Evolutionary conservation across 495 filamentous ascomycete genomes (phyloP).

Genomic region (Opeltia flavorubescens): DNA sequence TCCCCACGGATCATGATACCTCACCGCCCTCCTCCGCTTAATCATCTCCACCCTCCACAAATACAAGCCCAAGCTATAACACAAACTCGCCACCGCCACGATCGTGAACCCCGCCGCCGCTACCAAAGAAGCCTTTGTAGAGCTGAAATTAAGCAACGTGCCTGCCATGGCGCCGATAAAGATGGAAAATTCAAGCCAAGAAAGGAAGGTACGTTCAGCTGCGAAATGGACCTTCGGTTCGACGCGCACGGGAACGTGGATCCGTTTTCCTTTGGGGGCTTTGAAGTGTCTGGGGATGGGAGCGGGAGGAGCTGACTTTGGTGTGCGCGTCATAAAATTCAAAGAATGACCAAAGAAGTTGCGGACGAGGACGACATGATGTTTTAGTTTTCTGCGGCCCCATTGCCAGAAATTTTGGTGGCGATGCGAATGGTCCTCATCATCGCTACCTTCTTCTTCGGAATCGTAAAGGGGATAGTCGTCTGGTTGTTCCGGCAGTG

Average conservation of each 20-base stretch:
- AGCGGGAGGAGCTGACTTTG: conserved; percentile 41
- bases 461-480: conserved; percentile 88
- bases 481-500: conserved; percentile 37
- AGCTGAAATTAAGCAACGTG: conserved; percentile 79
- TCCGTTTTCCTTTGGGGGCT: conserved; percentile 31
- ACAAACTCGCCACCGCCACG: conserved; percentile 55
- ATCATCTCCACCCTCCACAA: conserved; percentile 79
- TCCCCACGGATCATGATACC: conserved; percentile 81
- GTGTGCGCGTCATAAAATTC: conserved; percentile 40
- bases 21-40: conserved; percentile 61
- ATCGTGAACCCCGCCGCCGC: conserved; percentile 70
- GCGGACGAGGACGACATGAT: conserved; percentile 27
- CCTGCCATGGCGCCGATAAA: conserved; percentile 85
- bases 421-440: conserved; percentile 56
- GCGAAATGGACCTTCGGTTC: conserved; percentile 98
- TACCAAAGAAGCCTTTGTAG: conserved; percentile 38
- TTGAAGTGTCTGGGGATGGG: conserved; percentile 1
- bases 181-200: conserved; percentile 95
- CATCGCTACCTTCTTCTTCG: conserved; percentile 43
- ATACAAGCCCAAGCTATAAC: conserved; percentile 73
- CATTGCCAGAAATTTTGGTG: conserved; percentile 56
- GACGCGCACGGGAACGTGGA: conserved; percentile 88
- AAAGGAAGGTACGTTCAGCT: conserved; percentile 86
- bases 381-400: conserved; percentile 38
- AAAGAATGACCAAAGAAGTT: conserved; percentile 30